Evolutionary conservation across 2,329 filamentous ascomycete genomes (phyloP), one percentile per base, ranked within the genome.

Genomic region (Aspergillus pseudoglaucus): DNA sequence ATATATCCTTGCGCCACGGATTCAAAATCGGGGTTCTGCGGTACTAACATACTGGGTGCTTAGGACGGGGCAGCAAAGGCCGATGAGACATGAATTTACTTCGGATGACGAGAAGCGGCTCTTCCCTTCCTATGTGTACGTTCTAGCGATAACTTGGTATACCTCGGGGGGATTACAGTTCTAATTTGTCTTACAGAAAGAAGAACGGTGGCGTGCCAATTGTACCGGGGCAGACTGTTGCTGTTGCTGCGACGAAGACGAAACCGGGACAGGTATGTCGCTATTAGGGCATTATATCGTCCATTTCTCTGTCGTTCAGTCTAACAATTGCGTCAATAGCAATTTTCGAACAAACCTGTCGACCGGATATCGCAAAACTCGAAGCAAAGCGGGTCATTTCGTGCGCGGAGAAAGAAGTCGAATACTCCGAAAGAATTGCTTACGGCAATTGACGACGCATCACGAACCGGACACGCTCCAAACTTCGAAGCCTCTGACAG

Each of bases 311-410:
- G 5, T 35, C 6, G 4, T 8, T 17, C 14, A 4, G 15, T 35
- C 33, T 35, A 35, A 35, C 33, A n/a, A 1, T 12, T 39, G 17
- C 17, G 6, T 4, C 8, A 39, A 39, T 39, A 39, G 37, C 37
- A 39, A 14, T 39, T 22, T 10, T 39, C 53, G 6, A 56, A 59
- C 37, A 59, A 50, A 33, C 63, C 63, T 6, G 32, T 52, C 2
- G 52, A 68, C 42, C 56, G 47, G 22, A 49, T 68, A 32, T 58
- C 60, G 12, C 41, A 42, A 2, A 59, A 59, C 39, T 44, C 53
- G 14, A 60, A 60, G 44, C 55, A 62, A 22, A 68, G 65, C 46
- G 64, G 64, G 6, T 60, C 66, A n/a, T 58, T 66, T 35, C 62
- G 59, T 35, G 61, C 59, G 8, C 53, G 50, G 30, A 57, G 59